phyloP scores from a whole-genome alignment of 2,329 filamentous ascomycete genomes.

The Leptographium flavum region DNA sequence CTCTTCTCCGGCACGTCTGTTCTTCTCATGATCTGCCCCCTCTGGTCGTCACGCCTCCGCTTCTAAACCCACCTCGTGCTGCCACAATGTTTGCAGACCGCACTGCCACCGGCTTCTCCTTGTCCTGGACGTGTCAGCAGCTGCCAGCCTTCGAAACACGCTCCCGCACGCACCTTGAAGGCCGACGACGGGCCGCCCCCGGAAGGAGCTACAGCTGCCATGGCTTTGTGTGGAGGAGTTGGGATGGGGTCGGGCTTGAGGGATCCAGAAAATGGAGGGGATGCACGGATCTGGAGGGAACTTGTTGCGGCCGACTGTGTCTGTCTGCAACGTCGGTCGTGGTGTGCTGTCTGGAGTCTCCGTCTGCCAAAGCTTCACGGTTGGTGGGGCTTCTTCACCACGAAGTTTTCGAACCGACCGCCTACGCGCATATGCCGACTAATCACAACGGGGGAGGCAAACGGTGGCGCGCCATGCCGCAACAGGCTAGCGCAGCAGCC shows the following conservation, averaged over 20 bases:
- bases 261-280: background rate
- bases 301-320: no score
- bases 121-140: conserved; percentile 38
- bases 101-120: conserved; percentile 98
- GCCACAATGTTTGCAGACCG: conserved; percentile 94
- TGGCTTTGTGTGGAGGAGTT: conserved; percentile 13
- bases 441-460: background rate
- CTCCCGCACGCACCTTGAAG: conserved; percentile 43
- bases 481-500: conserved; percentile 8
- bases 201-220: conserved; percentile 30
- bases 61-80: conserved; percentile 64
- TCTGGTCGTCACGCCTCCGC: no score
- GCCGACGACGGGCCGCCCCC: conserved; percentile 30
- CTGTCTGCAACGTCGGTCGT: no score
- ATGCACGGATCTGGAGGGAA: no score
- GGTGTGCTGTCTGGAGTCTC: no score
- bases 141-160: no score
- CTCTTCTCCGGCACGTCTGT: background rate
- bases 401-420: conserved; percentile 1
- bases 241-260: background rate
- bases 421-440: conserved; percentile 1
- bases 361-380: conserved; percentile 2
- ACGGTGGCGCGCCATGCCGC: background rate
- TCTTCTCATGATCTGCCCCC: background rate
- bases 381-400: background rate